Conservation (phyloP, 495 filamentous ascomycete genomes). For the Penicillium ochrochloron region DNA sequence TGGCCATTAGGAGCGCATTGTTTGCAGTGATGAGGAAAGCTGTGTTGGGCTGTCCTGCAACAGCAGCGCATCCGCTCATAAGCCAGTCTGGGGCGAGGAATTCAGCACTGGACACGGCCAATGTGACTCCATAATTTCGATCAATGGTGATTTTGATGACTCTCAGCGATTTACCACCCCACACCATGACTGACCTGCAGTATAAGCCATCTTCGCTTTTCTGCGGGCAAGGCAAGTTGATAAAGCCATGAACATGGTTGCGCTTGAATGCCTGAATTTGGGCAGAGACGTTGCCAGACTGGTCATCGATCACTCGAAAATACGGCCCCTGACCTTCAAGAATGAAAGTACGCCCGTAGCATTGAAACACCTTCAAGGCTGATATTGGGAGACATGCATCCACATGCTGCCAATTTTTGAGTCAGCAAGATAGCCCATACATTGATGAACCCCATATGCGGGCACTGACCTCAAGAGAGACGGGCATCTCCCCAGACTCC, state of each 20-base stretch:
- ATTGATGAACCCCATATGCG: not conserved
- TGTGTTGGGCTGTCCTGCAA: constrained; percentile 21
- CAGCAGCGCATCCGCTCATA: constrained; percentile 63
- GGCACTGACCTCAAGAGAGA: constrained; percentile 43
- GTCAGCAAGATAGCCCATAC: constrained; percentile 17
- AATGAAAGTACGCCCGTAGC: constrained; percentile 33
- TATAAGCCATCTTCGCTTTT: constrained; percentile 26
- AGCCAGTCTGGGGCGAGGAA: constrained; percentile 76
- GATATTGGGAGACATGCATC: constrained; percentile 54
- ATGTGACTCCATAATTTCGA: not conserved
- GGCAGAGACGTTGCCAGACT: constrained; percentile 36
- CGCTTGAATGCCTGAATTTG: constrained; percentile 42
- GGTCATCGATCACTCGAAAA: constrained; percentile 43
- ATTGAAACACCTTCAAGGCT: constrained; percentile 39
- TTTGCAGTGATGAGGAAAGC: constrained; percentile 76
- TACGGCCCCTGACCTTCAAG: constrained; percentile 50
- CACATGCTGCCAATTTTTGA: constrained; percentile 41
- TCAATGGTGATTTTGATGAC: constrained; percentile 50
- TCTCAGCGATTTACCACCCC: constrained; percentile 75
- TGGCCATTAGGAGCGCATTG: constrained; percentile 67
- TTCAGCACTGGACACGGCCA: constrained; percentile 40
- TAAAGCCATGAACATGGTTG: constrained; percentile 50
- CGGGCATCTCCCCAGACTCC: constrained; percentile 33
- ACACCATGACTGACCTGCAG: constrained; percentile 62
- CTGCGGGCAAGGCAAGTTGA: constrained; percentile 26